Evolutionary conservation across 345 rosid species (phyloP).

Genomic region (Arabis hirsuta): DNA sequence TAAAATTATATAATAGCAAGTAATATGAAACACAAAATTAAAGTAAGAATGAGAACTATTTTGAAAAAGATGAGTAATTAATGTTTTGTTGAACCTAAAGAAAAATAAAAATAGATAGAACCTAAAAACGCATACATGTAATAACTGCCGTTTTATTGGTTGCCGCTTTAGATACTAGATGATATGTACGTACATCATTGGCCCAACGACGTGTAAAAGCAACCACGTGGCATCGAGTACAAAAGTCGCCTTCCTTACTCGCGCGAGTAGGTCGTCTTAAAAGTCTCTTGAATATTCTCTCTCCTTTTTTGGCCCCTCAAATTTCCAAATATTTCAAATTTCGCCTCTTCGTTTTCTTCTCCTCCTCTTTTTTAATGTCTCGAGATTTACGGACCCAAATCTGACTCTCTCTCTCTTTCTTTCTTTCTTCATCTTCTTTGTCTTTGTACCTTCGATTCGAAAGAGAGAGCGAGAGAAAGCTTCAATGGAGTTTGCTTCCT

Average conservation of each 20-base stretch:
- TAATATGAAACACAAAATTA: too few species aligned
- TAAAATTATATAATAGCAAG: too few species aligned
- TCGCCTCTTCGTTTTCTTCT: slow-evolving; percentile 13
- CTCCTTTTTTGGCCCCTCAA: slow-evolving; percentile 23
- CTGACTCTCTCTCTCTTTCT: not conserved
- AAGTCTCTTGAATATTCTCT: not conserved
- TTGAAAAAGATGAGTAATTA: too few species aligned
- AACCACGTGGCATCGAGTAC: slow-evolving; percentile 15
- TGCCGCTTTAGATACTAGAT: not conserved
- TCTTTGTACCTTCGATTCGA: slow-evolving; percentile 1
- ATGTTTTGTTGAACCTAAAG: too few species aligned
- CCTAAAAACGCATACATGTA: not conserved
- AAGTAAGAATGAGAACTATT: too few species aligned
- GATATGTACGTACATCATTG: slow-evolving; percentile 37
- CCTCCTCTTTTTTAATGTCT: slow-evolving; percentile 9
- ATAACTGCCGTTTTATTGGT: slow-evolving; percentile 13
- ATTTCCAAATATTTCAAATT: slow-evolving; percentile 25
- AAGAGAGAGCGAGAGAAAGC: not conserved
- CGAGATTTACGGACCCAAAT: slow-evolving; percentile 35
- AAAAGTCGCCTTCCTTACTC: not conserved
- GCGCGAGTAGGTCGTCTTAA: slow-evolving; percentile 10
- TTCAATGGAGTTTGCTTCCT: slow-evolving; percentile 51
- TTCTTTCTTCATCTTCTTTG: not conserved
- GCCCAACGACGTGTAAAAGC: slow-evolving; percentile 41
- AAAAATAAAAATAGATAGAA: too few species aligned